Evolutionary conservation across 2,329 filamentous ascomycete genomes (phyloP), one percentile per base, ranked within the genome.

Genomic region (Ambrosiella beaveri): DNA sequence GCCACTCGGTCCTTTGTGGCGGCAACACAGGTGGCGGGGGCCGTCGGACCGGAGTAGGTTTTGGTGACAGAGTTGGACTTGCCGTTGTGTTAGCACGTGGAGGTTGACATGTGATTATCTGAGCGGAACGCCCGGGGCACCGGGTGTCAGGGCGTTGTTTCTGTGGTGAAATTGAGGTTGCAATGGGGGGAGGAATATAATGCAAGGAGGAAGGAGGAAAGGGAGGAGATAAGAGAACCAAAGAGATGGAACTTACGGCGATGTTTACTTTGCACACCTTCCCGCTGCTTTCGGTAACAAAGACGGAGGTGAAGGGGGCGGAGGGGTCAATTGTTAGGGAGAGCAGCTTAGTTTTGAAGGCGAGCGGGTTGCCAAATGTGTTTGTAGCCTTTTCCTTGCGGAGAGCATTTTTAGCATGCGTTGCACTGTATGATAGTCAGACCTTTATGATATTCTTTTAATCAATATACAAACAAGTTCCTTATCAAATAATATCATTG

Each of bases 221-320:
- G 39, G 40, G 27, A 36, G 15, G 40, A 13, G 12, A 37, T 7
- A 17, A 19, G 13, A 47, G 1, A 3, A 12, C 17, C n/a, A n/a
- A n/a, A n/a, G n/a, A n/a, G n/a, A 5, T 35, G 7, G 37, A 13
- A 47, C 57, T 58, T 75, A 93, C 88, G 74, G 91, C 81, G 61
- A 93, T 71, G 61, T 82, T 77, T 50, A 97, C 73, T 62, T 80
- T 80, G 57, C 87, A 82, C 41, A 93, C 81, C 52, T 79, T 81
- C 3, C 89, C 91, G n/a, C 84, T 84, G 55, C 90, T 93, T 69
- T 95, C 89, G 35, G 91, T 90, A 39, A 95, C 75, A 68, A 88
- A 89, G 44, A 96, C 73, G 6, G 76, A 74, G 15, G 74, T 74
- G 11, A 70, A 66, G 2, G 77, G 69, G 56, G 80, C 78, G 54